phyloP scores from a whole-genome alignment of 1,284 basidiomycete species.

The Naganishia albida region DNA sequence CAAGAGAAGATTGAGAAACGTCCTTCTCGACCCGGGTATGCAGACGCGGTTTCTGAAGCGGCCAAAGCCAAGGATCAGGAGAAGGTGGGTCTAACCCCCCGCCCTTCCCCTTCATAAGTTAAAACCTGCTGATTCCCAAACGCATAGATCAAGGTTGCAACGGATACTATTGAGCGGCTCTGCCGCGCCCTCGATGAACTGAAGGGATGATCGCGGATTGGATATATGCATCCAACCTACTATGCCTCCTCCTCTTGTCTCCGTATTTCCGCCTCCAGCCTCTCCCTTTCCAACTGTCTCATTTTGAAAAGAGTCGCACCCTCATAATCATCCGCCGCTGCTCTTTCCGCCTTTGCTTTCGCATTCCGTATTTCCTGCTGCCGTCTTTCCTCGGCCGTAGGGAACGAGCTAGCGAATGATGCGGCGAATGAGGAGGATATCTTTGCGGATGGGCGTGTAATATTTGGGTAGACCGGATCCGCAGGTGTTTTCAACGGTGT shows the following conservation, averaged over 20 bases:
- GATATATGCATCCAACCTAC: too few relatives aligned
- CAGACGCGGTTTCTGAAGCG: constrained; percentile 71
- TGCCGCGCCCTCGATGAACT: too few relatives aligned
- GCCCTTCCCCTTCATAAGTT: too few relatives aligned
- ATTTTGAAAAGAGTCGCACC: constrained; percentile 76
- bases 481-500: constrained; percentile 9
- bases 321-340: constrained; percentile 68
- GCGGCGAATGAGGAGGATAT: constrained; percentile 60
- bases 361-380: constrained; percentile 36
- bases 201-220: too few relatives aligned
- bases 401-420: constrained; percentile 22
- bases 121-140: neutral
- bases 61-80: constrained; percentile 74
- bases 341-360: constrained; percentile 30
- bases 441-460: neutral
- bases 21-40: constrained; percentile 73
- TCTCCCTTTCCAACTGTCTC: constrained; percentile 66
- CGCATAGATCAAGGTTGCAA: too few relatives aligned
- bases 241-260: constrained; percentile 43
- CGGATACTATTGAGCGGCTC: too few relatives aligned
- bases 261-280: constrained; percentile 70
- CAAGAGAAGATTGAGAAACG: constrained; percentile 74
- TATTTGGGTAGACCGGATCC: constrained; percentile 8
- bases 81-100: too few relatives aligned
- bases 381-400: constrained; percentile 38